Evolutionary conservation across 441 rosid genomes (phyloP).

Genomic region (Erodium moschatum): DNA sequence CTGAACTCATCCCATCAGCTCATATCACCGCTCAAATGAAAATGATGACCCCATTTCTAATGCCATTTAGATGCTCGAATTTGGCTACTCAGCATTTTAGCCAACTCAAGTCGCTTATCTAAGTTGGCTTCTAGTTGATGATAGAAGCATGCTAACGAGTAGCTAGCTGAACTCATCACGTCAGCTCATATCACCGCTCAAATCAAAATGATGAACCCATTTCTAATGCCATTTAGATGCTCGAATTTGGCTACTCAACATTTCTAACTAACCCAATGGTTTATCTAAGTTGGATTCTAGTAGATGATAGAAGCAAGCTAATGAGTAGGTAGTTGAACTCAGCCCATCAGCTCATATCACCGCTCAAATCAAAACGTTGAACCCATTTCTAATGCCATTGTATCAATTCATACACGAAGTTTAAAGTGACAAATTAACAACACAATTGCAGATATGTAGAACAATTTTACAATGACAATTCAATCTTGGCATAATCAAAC

Average conservation of each 20-base stretch:
- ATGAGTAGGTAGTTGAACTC: not conserved
- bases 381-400: not conserved
- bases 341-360: not conserved
- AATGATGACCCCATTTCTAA: not conserved
- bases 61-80: not conserved
- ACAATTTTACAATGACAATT: not conserved
- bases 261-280: not conserved
- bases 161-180: too few species aligned
- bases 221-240: not conserved
- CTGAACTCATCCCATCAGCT: slow-evolving; percentile 1
- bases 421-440: not conserved
- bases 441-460: not conserved
- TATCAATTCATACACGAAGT: not conserved
- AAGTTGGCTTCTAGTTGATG: too few species aligned
- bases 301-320: not conserved
- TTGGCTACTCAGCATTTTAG: too few species aligned
- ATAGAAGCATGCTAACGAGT: too few species aligned
- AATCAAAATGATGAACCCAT: too few species aligned
- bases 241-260: not conserved
- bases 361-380: not conserved
- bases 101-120: too few species aligned
- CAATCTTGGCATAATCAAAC: not conserved
- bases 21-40: not conserved
- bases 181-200: too few species aligned
- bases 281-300: not conserved